Percentiles rank a stretch among this genome's conserved stretches.
Conservation (phyloP, 1,284 basidiomycete genomes). For the Cutaneotrichosporon sp. region DNA sequence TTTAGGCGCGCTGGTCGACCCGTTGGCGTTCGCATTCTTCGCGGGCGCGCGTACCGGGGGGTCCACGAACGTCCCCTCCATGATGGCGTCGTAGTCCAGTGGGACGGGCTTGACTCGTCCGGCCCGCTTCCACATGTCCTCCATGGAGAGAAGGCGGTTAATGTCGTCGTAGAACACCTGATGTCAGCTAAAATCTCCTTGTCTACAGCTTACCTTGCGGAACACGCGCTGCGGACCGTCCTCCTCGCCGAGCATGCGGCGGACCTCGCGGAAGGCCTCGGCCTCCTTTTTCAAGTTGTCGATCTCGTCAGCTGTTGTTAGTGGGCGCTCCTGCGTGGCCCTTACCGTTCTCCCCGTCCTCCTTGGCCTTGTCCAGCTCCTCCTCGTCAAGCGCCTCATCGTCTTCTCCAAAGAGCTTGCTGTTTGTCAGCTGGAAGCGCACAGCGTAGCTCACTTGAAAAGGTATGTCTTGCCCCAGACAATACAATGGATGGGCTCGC, state of each 20-base stretch:
- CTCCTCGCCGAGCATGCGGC: slow-evolving; percentile 50
- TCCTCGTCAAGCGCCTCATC: slow-evolving; percentile 53
- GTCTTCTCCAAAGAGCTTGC: slow-evolving; percentile 91
- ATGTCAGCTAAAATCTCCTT: background rate
- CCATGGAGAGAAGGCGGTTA: slow-evolving; percentile 81
- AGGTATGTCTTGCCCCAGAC: slow-evolving; percentile 99
- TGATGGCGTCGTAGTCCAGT: slow-evolving; percentile 70
- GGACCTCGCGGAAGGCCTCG: slow-evolving; percentile 75
- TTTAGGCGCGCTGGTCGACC: slow-evolving; percentile 9
- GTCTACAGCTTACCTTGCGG: slow-evolving; percentile 60
- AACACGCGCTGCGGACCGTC: slow-evolving; percentile 70
- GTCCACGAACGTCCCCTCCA: slow-evolving; percentile 57
- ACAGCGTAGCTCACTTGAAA: slow-evolving; percentile 61
- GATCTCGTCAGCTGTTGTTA: slow-evolving; percentile 72
- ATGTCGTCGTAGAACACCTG: slow-evolving; percentile 88
- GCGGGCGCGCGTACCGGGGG: slow-evolving; percentile 38
- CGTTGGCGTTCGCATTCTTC: slow-evolving; percentile 16
- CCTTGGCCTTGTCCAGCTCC: slow-evolving; percentile 52
- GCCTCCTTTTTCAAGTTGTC: slow-evolving; percentile 83
- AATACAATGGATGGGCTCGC: slow-evolving; percentile 96
- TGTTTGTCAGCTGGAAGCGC: slow-evolving; percentile 37
- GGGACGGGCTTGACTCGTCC: slow-evolving; percentile 76
- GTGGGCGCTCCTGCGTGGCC: slow-evolving; percentile 13
- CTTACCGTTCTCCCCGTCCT: slow-evolving; percentile 68
- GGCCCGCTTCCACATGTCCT: slow-evolving; percentile 86